Base-by-base conservation (phyloP, 176 grass and related monocot genomes). In the Alloteropsis semialata region DNA sequence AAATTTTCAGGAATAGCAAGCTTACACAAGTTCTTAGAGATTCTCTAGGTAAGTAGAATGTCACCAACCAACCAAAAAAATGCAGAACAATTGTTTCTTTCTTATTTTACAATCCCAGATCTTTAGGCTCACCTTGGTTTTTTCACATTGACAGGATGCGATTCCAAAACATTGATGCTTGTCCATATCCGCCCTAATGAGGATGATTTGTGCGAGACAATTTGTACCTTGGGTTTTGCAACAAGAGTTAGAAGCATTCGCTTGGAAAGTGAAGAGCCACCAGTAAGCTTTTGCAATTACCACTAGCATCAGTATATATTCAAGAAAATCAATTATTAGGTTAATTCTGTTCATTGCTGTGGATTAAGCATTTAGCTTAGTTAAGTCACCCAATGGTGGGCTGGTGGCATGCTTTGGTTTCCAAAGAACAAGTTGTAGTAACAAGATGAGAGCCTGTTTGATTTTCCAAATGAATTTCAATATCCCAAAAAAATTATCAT, bases 111-210 rank as follows among this genome's bases (percentile, higher is more conserved):
- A 65, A 69, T 72, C 58, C 19, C 39, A 41, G 41, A 72, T 91
- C 24, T 44, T 64, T 50, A 76, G 75, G 61, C 57, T 92, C 58
- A 88, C 69, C 74, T 75, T 57, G 53, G 18, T 66, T 45, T 57
- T 75, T 59, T 73, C 77, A 77, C 86, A 19, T 42, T 86, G 74
- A 74, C 87, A 98, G 96, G 96, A 80, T 91, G 81, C 9, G 96
- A 98, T 36, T 98, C 96, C 56, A 98, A 98, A 88, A 95, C 92
- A 2, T 79, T 98, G 87, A 98, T 98, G 96, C 90, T 98, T 77
- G 90, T 95, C 34, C 92, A 95, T 87, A 90, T 95, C 63, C 93
- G 96, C 54, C 96, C 96, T 79, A 92, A 88, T 58, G 92, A 98
- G 80, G 64, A 90, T 82, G 92, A 95, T 89, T 91, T 98, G 41